Base-by-base conservation (phyloP, 2,329 filamentous ascomycete species). In the Monosporascus cannonballus region DNA sequence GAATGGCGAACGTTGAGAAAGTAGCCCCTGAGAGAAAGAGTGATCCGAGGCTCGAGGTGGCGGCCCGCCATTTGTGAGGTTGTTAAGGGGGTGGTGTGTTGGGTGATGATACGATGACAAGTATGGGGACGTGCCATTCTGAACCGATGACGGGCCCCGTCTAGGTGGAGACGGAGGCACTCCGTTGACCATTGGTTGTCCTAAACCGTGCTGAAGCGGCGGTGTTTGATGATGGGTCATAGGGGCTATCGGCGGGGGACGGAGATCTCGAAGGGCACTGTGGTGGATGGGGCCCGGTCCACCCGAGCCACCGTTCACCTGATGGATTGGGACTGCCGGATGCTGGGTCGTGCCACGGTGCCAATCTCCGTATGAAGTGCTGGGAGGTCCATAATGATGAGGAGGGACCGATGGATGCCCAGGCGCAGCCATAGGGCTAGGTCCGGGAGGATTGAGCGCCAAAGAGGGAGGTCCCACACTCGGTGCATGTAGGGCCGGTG, bases 311-410 rank as follows among this genome's bases (percentile, higher is more conserved):
- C 78, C 76, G 60, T 81, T 84, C 46, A 80, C 61, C 42, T 79
- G 74, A 50, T 75, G 73, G 27, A 74, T 64, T 37, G 74, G 69
- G 3, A 79, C 72, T 37, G 79, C 72, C 38, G 73, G 73, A 54
- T 78, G 76, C 50, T 77, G 76, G 36, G 76, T 75, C 20, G 76
- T 68, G 15, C 73, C 72, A 20, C 77, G 76, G 51, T 76, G 73
- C 76, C 81, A 83, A 53, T 78, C 77, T 46, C 64, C 65, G 61
- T 72, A 78, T 42, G 70, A 59, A 47, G 62, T 59, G 37, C 60
- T 61, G 4, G 71, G 63, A 6, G 73, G 69, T 6, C 72, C 69
- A 52, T 71, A 71, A 34, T 71, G 67, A 55, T 73, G 71, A 48
- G 71, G 61, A 48, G 71, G 62, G 17, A 73, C 59, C 4, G 69